Conservation (phyloP, 495 filamentous ascomycete species). For the Tirmania nivea region DNA sequence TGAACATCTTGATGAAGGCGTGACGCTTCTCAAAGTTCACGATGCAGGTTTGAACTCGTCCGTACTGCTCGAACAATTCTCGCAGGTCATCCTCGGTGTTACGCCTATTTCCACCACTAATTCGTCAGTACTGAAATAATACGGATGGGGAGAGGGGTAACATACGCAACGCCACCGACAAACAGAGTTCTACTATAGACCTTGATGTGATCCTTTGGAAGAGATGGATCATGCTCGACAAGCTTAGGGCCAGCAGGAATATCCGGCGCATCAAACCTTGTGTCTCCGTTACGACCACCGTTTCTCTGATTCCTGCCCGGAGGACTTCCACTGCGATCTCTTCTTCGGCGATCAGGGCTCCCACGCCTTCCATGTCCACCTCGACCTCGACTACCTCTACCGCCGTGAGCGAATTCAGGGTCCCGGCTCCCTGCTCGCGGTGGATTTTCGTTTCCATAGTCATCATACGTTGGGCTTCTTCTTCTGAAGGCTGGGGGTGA, state of each 20-base stretch:
- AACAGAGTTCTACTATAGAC: slow-evolving; percentile 90
- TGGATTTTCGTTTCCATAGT: slow-evolving; percentile 25
- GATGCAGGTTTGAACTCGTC: slow-evolving; percentile 85
- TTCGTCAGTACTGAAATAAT: slow-evolving; percentile 3
- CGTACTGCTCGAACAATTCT: slow-evolving; percentile 52
- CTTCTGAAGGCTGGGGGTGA: slow-evolving; percentile 27
- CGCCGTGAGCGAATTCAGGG: slow-evolving; percentile 34
- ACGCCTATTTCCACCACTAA: slow-evolving; percentile 22
- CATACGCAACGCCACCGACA: slow-evolving; percentile 85
- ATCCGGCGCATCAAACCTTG: slow-evolving; percentile 29
- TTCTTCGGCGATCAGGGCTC: slow-evolving; percentile 18
- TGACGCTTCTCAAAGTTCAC: slow-evolving; percentile 94
- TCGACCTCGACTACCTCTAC: slow-evolving; percentile 30
- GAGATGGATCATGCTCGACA: slow-evolving; percentile 53
- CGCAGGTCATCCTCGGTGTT: slow-evolving; percentile 64
- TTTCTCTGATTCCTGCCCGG: slow-evolving; percentile 19
- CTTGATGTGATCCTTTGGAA: slow-evolving; percentile 61
- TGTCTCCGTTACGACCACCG: slow-evolving; percentile 21
- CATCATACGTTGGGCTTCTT: slow-evolving; percentile 46
- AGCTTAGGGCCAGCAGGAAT: slow-evolving; percentile 36
- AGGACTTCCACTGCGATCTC: slow-evolving; percentile 32
- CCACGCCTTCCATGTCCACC: slow-evolving; percentile 11
- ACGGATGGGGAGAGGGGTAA: slow-evolving; percentile 10
- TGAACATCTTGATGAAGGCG: slow-evolving; percentile 97
- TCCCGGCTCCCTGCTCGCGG: slow-evolving; percentile 32